A percentile compares a stretch with the other conserved stretches of the same genome.
Evolutionary conservation across 768 basidiomycete genomes (phyloP).

Genomic region (Exsudoporus frostii): DNA sequence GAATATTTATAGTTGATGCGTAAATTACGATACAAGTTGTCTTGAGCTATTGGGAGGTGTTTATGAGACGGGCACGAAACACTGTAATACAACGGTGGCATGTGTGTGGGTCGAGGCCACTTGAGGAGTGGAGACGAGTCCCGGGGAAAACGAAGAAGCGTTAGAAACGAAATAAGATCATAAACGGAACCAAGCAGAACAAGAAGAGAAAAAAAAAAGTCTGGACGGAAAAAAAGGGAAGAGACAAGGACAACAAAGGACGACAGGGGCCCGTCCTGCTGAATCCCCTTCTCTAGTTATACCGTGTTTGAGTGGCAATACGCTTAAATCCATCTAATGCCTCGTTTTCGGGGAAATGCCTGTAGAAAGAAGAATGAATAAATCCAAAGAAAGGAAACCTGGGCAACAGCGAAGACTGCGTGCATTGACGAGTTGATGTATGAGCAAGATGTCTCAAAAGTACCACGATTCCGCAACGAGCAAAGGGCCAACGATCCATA

Average conservation of each 20-base stretch:
- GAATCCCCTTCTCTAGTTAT: conserved; percentile 10
- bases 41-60: conserved; percentile 11
- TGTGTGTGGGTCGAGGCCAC: conserved; percentile 1
- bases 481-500: not conserved
- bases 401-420: conserved; percentile 14
- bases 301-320: conserved; percentile 11
- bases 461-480: conserved; percentile 4
- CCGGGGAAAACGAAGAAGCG: not conserved
- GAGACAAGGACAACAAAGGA: not conserved
- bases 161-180: conserved; percentile 8
- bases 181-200: conserved; percentile 20
- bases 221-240: conserved; percentile 2
- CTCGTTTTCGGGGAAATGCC: conserved; percentile 24
- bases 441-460: conserved; percentile 1
- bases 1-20: conserved; percentile 34
- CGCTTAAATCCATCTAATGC: conserved; percentile 18
- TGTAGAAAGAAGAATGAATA: conserved; percentile 35
- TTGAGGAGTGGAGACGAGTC: not conserved
- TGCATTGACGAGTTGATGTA: conserved; percentile 4
- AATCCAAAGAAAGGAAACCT: conserved; percentile 22
- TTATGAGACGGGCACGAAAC: not conserved
- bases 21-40: conserved; percentile 32
- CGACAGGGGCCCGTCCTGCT: not conserved
- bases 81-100: conserved; percentile 18
- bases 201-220: not conserved